Conservation (phyloP, 345 rosid genomes). For the Capsella bursapastoris region DNA sequence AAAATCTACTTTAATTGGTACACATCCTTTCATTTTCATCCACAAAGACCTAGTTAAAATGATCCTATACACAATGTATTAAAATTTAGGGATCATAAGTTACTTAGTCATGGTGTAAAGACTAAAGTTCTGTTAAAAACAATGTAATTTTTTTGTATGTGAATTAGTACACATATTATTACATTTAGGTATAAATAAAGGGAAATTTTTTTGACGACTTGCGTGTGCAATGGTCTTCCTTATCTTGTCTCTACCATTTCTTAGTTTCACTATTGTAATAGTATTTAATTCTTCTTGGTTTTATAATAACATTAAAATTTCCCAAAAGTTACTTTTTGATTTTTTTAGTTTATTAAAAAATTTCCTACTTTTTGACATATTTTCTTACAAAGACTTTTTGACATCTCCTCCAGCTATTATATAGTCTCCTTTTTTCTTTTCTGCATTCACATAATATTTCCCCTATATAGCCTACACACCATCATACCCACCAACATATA, state of each 20-base stretch:
- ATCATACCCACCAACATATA: conserved; percentile 36
- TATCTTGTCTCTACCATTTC: conserved; percentile 44
- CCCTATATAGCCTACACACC: conserved; percentile 26
- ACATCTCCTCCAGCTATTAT: conserved; percentile 68
- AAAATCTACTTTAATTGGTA: conserved; percentile 10
- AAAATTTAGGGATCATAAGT: too few species aligned
- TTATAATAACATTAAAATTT: neutral
- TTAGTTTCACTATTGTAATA: conserved; percentile 13
- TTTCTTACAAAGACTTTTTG: conserved; percentile 48
- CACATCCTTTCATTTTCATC: too few species aligned
- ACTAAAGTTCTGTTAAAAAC: neutral
- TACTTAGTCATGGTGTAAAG: neutral
- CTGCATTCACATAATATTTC: conserved; percentile 30
- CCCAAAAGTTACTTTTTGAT: conserved; percentile 30
- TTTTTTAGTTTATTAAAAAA: neutral
- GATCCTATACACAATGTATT: too few species aligned
- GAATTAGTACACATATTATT: neutral
- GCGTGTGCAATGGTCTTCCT: conserved; percentile 37
- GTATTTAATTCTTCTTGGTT: neutral
- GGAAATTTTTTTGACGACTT: conserved; percentile 32
- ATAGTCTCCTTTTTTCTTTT: conserved; percentile 27
- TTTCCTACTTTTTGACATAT: conserved; percentile 32
- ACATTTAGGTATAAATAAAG: neutral
- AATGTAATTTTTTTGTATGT: neutral
- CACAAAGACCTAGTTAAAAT: too few species aligned